Percentiles rank a stretch among this genome's conserved stretches.
These are phyloP conservation scores for Acrodontium crateriforme DNA, from an alignment of 2,329 filamentous ascomycete species.

Conservation along the genomic window DNA sequence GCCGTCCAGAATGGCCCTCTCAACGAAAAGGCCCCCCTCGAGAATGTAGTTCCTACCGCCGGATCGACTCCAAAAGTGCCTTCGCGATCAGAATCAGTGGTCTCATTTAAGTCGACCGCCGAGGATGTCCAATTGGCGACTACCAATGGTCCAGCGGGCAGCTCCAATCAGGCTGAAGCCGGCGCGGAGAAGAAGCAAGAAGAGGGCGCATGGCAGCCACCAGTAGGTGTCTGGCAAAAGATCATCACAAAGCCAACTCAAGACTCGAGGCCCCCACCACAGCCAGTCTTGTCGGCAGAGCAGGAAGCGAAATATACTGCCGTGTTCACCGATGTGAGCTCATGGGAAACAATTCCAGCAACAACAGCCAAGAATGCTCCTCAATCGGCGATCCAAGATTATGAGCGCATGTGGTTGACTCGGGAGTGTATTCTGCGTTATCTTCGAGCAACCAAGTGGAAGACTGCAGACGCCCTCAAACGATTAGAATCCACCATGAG, in stretches of 20 bases:
- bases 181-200: slow-evolving; percentile 11
- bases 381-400: slow-evolving; percentile 54
- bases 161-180: slow-evolving; percentile 11
- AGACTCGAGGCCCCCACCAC: slow-evolving; percentile 41
- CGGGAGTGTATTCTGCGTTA: slow-evolving; percentile 86
- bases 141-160: slow-evolving; percentile 12
- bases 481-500: slow-evolving; percentile 68
- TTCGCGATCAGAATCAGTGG: slow-evolving; percentile 13
- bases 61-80: slow-evolving; percentile 2
- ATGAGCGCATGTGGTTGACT: slow-evolving; percentile 80
- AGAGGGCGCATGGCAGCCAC: slow-evolving; percentile 21
- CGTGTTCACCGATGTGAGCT: slow-evolving; percentile 55
- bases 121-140: slow-evolving; percentile 11
- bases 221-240: too few relatives aligned
- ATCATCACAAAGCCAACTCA: slow-evolving; percentile 26
- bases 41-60: neutral
- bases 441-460: slow-evolving; percentile 87
- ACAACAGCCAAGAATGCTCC: slow-evolving; percentile 45
- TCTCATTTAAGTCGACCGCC: slow-evolving; percentile 15
- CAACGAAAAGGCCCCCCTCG: slow-evolving; percentile 1
- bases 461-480: slow-evolving; percentile 57
- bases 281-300: slow-evolving; percentile 53
- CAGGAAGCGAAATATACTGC: slow-evolving; percentile 71
- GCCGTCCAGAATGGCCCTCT: slow-evolving; percentile 1
- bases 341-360: slow-evolving; percentile 57